A percentile compares a stretch with the other conserved stretches of the same genome.
Conservation (phyloP, 2,329 filamentous ascomycete species). For the Talaromyces sp. region DNA sequence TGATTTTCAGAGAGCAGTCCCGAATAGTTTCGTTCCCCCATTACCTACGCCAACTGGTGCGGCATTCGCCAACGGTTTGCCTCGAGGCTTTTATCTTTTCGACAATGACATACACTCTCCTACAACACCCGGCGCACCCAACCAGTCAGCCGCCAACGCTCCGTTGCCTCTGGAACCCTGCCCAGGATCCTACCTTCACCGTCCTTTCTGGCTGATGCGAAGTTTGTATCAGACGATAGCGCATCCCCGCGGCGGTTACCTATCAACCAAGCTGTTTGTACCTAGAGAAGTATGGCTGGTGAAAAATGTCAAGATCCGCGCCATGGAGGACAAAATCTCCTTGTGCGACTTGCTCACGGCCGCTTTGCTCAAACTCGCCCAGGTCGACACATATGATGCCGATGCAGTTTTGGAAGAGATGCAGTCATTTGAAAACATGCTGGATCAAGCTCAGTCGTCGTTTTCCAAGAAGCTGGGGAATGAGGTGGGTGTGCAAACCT, state of each 20-base stretch:
- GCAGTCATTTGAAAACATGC: slow-evolving; percentile 76
- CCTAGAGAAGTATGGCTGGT: slow-evolving; percentile 91
- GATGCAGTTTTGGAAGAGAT: slow-evolving; percentile 92
- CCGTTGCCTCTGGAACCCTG: slow-evolving; percentile 85
- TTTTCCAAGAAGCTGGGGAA: slow-evolving; percentile 82
- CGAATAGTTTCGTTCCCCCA: slow-evolving; percentile 53
- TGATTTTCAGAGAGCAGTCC: slow-evolving; percentile 39
- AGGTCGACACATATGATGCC: slow-evolving; percentile 83
- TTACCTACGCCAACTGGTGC: slow-evolving; percentile 64
- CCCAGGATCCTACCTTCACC: slow-evolving; percentile 79
- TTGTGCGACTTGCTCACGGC: slow-evolving; percentile 89
- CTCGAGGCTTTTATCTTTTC: slow-evolving; percentile 73
- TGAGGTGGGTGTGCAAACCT: slow-evolving; percentile 80
- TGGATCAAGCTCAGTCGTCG: slow-evolving; percentile 76
- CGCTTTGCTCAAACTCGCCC: slow-evolving; percentile 74
- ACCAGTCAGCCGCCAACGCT: slow-evolving; percentile 56
- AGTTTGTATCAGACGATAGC: slow-evolving; percentile 87
- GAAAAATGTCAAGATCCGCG: slow-evolving; percentile 87
- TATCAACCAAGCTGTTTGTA: slow-evolving; percentile 87
- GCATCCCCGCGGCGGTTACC: slow-evolving; percentile 84
- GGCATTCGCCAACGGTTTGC: slow-evolving; percentile 54
- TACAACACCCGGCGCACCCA: slow-evolving; percentile 59
- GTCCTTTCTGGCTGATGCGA: slow-evolving; percentile 97
- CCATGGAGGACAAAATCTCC: slow-evolving; percentile 86
- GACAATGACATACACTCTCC: slow-evolving; percentile 74